Evolutionary conservation across 305 asterid species (phyloP), one percentile per base, ranked within the genome.

Genomic region (Fraxinus sp.): DNA sequence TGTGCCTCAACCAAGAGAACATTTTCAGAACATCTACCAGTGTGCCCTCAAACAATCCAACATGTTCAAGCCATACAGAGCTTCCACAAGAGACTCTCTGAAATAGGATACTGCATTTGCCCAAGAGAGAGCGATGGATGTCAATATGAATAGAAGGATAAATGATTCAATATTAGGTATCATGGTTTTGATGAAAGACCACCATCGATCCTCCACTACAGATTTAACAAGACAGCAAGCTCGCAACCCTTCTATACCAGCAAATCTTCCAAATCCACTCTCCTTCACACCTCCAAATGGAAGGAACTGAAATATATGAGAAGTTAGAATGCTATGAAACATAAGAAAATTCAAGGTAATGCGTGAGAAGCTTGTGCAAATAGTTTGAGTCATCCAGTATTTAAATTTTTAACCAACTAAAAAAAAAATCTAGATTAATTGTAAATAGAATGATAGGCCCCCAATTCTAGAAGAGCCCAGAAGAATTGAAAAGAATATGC

Each of bases 281-380:
- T 96, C 98, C 86, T 92, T 94, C 46, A 92, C 97, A 32, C 99
- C 99, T 35, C 99, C 99, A 89, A 96, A 96, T 46, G 99, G 99
- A 84, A 96, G 93, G 82, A 98, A 94, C 99, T 96, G 93, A 82
- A 84, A 57, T 52, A 79, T 78, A 28, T 41, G 76, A 80, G 80
- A 71, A 78, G 30, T 80, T 57, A n/a, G 83, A 30, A 57, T 62
- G 62, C 73, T 75, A 75, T 49, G 59, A 75, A 80, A 35, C 41
- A 62, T 70, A 36, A 57, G 33, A 57, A 68, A 41, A 22, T 66
- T 24, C 33, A 9, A 3, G 1, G 35, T 18, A 26, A 10, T 26
- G 24, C 28, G 2, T 3, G 4, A 44, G 55, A 57, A 18, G 20
- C 68, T 57, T n/a, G 66, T 5, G 68, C 62, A 52, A 52, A 52